These are phyloP conservation scores for Neospora caninum DNA, from an alignment of 169 alveolate genomes.

Conservation along the genomic window DNA sequence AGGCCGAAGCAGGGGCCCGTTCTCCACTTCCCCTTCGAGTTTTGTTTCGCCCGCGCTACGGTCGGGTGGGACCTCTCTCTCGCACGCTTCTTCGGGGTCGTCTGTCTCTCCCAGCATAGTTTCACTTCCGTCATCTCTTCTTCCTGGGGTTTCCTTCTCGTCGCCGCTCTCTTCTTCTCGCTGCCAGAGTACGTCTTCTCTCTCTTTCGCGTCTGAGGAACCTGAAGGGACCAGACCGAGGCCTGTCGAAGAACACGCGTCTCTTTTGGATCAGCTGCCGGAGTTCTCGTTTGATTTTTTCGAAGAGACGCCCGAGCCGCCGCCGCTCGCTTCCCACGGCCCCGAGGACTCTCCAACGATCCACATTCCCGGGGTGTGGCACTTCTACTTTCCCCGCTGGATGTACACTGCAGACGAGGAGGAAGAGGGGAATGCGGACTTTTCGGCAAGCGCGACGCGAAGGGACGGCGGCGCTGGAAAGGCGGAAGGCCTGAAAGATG, in stretches of 20 bases:
- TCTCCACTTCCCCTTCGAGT: background rate
- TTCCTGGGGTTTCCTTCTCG: background rate
- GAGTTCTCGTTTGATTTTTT: background rate
- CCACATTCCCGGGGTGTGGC: constrained; percentile 47
- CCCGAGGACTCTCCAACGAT: constrained; percentile 21
- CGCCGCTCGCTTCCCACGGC: constrained; percentile 35
- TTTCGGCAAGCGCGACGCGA: background rate
- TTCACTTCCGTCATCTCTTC: too few species aligned
- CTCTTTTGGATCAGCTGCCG: background rate
- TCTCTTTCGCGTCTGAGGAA: background rate
- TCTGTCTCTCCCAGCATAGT: too few species aligned
- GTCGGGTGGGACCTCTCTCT: background rate
- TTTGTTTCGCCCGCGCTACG: background rate
- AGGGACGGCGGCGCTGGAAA: background rate
- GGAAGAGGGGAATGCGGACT: background rate
- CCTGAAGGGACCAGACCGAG: background rate
- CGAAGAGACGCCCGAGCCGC: constrained; percentile 6
- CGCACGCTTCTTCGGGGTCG: background rate
- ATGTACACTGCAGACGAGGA: background rate
- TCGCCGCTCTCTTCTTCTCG: background rate
- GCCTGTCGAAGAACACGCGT: background rate
- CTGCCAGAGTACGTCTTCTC: background rate
- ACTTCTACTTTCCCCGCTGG: constrained; percentile 32
- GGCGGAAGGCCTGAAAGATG: too few species aligned
- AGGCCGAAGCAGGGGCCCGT: too few species aligned